Conservation (phyloP, 768 basidiomycete species). For the Leccinum olivaceopallidum region DNA sequence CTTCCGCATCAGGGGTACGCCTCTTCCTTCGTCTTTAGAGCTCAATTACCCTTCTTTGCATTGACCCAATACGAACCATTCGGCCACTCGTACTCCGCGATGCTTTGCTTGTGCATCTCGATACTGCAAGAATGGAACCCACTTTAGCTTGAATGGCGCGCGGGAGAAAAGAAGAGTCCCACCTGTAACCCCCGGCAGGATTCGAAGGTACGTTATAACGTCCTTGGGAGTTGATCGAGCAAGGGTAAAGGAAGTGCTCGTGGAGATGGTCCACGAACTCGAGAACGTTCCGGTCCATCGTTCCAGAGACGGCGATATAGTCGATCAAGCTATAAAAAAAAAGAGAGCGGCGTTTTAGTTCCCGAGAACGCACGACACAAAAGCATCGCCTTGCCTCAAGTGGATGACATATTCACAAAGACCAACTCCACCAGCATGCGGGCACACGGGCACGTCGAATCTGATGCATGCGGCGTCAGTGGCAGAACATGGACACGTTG, state of each 20-base stretch:
- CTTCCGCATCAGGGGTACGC: background rate
- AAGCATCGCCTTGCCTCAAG: slow-evolving; percentile 49
- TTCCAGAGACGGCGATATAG: slow-evolving; percentile 88
- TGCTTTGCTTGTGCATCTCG: slow-evolving; percentile 82
- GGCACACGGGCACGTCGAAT: slow-evolving; percentile 89
- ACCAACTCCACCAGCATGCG: slow-evolving; percentile 95
- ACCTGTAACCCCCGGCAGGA: slow-evolving; percentile 71
- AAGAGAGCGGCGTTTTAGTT: background rate
- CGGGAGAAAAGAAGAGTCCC: background rate
- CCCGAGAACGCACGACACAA: background rate
- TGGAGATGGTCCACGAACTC: slow-evolving; percentile 92
- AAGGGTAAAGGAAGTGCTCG: slow-evolving; percentile 89
- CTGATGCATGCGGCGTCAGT: slow-evolving; percentile 37
- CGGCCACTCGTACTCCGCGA: slow-evolving; percentile 85
- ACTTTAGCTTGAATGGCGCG: background rate
- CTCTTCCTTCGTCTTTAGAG: slow-evolving; percentile 1
- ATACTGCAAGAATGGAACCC: slow-evolving; percentile 51
- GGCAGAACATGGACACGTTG: background rate
- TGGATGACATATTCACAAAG: slow-evolving; percentile 94
- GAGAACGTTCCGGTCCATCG: slow-evolving; percentile 93
- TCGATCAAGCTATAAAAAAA: slow-evolving; percentile 72
- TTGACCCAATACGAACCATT: slow-evolving; percentile 48
- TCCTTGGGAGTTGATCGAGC: slow-evolving; percentile 81
- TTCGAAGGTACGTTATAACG: slow-evolving; percentile 85
- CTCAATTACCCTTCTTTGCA: slow-evolving; percentile 5